Evolutionary conservation across 1,284 basidiomycete species (phyloP), one percentile per base, ranked within the genome.

Genomic region (Ustilago crameri): DNA sequence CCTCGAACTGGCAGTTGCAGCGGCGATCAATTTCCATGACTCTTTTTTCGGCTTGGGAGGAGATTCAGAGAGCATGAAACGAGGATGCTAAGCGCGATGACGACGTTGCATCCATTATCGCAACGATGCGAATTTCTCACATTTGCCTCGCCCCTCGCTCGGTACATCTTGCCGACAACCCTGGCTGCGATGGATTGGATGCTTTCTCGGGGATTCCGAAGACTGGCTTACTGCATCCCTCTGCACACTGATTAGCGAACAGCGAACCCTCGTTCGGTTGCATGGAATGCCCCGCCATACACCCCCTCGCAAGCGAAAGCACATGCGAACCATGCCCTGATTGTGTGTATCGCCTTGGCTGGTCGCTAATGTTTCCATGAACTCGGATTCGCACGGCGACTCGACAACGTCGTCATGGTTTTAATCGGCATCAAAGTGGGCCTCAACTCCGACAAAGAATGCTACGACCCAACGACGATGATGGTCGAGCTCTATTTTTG

Each of bases 241-340:
- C 9, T 37, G 5, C 35, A 7, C 17, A 15, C 26, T 48, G 37
- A 34, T 26, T 43, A 40, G 18, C 41, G 22, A 23, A 17, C 8
- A 5, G 23, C 20, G 37, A 20, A 40, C 52, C 44, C 52, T 54
- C 52, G 45, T 40, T 47, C 37, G 20, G 38, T 46, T 41, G 52
- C 52, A 41, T 37, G 30, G 30, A 30, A 30, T 30, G 12, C 30
- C 30, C 12, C 30, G 30, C 32, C 3, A 18, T 40, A 17, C 12
- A 18, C 38, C 17, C 3, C 38, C 18, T 18, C 17, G 15, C 38
- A 40, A 14, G 3, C 2, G 34, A 35, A n/a, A 3, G 12, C 34
- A 35, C 8, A 35, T 3, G 3, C 8, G 34, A 3, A 35, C n/a
- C 8, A n/a, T n/a, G n/a, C n/a, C n/a, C n/a, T n/a, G n/a, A n/a